A percentile compares a stretch with the other conserved stretches of the same genome.
Evolutionary conservation across 805 yeast genomes (phyloP).

Genomic region (Yamadazyma philogaea): DNA sequence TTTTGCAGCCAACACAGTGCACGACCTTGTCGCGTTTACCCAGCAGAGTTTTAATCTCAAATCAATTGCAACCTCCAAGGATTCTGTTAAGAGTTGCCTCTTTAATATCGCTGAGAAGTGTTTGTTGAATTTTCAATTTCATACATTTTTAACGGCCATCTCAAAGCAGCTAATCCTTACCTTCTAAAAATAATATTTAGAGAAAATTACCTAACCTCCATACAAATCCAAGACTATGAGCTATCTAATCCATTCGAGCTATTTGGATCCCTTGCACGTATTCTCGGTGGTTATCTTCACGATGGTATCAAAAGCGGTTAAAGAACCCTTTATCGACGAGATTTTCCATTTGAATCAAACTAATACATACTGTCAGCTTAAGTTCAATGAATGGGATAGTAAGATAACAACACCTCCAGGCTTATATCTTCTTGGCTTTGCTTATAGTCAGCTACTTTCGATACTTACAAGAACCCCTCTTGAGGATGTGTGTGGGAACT

Average conservation of each 20-base stretch:
- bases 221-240: too few relatives aligned
- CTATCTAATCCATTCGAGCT: background rate
- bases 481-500: constrained; percentile 16
- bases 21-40: background rate
- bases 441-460: constrained; percentile 33
- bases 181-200: too few relatives aligned
- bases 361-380: constrained; percentile 56
- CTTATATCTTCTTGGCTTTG: constrained; percentile 52
- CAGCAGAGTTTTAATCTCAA: background rate
- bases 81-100: background rate
- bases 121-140: too few relatives aligned
- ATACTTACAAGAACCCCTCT: background rate
- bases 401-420: constrained; percentile 99
- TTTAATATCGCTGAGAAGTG: background rate
- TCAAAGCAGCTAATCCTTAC: too few relatives aligned
- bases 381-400: constrained; percentile 71
- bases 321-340: constrained; percentile 63
- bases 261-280: background rate
- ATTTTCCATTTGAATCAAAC: constrained; percentile 84
- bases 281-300: constrained; percentile 10
- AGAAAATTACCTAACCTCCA: too few relatives aligned
- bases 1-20: background rate
- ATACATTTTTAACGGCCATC: too few relatives aligned
- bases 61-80: background rate
- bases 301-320: constrained; percentile 20